Conservation (phyloP, 495 filamentous ascomycete genomes). For the Neurospora cerealis region DNA sequence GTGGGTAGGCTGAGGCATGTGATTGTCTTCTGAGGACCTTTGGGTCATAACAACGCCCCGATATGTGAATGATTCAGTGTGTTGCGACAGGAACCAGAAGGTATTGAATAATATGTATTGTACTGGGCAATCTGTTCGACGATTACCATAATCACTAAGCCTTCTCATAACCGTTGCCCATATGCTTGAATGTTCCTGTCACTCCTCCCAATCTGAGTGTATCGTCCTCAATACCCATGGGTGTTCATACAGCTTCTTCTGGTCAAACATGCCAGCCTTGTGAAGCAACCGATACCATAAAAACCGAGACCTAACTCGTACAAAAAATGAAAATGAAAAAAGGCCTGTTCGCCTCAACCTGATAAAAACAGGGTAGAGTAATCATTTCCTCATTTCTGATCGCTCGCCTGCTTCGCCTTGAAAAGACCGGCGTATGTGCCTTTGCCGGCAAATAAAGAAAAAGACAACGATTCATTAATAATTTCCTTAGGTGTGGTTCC, state of each 20-base stretch:
- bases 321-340: not conserved
- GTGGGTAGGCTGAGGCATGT: not conserved
- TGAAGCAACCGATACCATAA: not conserved
- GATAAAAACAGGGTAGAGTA: not conserved
- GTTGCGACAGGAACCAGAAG: not conserved
- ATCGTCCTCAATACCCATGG: not conserved
- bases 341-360: not conserved
- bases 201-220: not conserved
- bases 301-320: not conserved
- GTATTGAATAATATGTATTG: not conserved
- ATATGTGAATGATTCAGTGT: not conserved
- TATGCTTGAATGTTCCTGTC: not conserved
- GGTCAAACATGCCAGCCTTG: not conserved
- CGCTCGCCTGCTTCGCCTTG: not conserved
- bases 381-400: not conserved
- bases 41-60: not conserved
- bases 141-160: not conserved
- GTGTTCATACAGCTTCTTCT: not conserved
- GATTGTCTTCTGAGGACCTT: not conserved
- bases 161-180: not conserved
- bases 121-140: not conserved
- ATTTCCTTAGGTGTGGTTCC: not conserved
- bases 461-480: not conserved
- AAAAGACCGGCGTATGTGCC: not conserved
- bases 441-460: not conserved